These are phyloP conservation scores for Candida anglica DNA, from an alignment of 805 yeast genomes.

Conservation along the genomic window DNA sequence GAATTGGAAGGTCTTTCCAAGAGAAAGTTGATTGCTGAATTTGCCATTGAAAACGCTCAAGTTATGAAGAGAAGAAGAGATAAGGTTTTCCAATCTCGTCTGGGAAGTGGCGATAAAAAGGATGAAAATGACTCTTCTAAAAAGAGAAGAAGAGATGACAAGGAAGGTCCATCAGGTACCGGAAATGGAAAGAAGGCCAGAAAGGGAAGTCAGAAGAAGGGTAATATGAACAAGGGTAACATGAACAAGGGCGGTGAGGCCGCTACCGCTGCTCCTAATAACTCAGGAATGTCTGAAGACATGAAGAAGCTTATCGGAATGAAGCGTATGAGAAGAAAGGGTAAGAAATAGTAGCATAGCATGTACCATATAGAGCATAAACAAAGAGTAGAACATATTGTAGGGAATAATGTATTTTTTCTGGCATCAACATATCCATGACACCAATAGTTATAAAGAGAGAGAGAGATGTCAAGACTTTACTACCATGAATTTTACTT, in stretches of 20 bases:
- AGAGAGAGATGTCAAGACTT: background rate
- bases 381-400: background rate
- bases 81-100: constrained; percentile 43
- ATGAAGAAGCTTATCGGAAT: constrained; percentile 62
- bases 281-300: constrained; percentile 46
- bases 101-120: constrained; percentile 11
- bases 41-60: constrained; percentile 93
- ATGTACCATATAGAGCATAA: background rate
- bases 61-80: constrained; percentile 90
- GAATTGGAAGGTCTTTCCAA: constrained; percentile 51
- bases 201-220: constrained; percentile 33
- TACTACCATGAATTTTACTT: too few species aligned
- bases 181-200: constrained; percentile 17
- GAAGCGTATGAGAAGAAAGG: constrained; percentile 64
- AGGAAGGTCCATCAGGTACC: constrained; percentile 17
- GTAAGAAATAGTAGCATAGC: constrained; percentile 21
- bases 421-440: background rate
- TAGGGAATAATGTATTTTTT: background rate
- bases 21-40: constrained; percentile 86
- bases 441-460: background rate
- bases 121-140: constrained; percentile 11
- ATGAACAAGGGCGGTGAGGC: constrained; percentile 13
- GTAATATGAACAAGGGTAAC: constrained; percentile 41
- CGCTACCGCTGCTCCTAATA: constrained; percentile 9
- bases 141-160: constrained; percentile 12